These are phyloP conservation scores for Chamaenerion angustifolium DNA, from an alignment of 345 rosid species.

Conservation along the genomic window DNA sequence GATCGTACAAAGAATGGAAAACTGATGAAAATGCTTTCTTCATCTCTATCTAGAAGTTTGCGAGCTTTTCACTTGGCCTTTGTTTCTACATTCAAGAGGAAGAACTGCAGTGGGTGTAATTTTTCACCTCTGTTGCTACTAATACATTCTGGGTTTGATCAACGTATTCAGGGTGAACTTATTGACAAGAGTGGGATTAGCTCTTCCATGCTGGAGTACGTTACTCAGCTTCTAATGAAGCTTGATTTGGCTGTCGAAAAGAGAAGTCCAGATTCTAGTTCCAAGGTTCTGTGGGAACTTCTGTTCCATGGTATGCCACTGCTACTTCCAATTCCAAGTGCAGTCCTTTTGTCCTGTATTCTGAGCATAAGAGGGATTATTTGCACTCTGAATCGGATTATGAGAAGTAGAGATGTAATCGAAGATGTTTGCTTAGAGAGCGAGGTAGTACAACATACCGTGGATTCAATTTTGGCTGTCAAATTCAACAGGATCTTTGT, in stretches of 20 bases:
- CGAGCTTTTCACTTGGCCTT: slow-evolving; percentile 55
- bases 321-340: slow-evolving; percentile 45
- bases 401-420: slow-evolving; percentile 31
- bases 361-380: slow-evolving; percentile 55
- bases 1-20: slow-evolving; percentile 30
- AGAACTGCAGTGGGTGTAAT: slow-evolving; percentile 24
- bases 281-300: slow-evolving; percentile 65
- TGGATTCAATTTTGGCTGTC: slow-evolving; percentile 47
- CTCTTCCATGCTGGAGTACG: slow-evolving; percentile 41
- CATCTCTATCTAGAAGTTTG: slow-evolving; percentile 44
- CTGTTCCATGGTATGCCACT: slow-evolving; percentile 83
- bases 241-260: slow-evolving; percentile 44
- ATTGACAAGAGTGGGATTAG: slow-evolving; percentile 42
- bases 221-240: slow-evolving; percentile 35
- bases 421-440: slow-evolving; percentile 26
- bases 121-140: slow-evolving; percentile 61
- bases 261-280: slow-evolving; percentile 40
- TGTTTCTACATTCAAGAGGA: slow-evolving; percentile 38
- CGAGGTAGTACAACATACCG: slow-evolving; percentile 37
- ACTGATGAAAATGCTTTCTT: slow-evolving; percentile 44
- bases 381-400: slow-evolving; percentile 41
- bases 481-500: slow-evolving; percentile 65
- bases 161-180: slow-evolving; percentile 45
- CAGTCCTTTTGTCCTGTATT: slow-evolving; percentile 58
- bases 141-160: slow-evolving; percentile 57